Evolutionary conservation across 2,329 filamentous ascomycete species (phyloP).

Genomic region (Xylaria multiplex): DNA sequence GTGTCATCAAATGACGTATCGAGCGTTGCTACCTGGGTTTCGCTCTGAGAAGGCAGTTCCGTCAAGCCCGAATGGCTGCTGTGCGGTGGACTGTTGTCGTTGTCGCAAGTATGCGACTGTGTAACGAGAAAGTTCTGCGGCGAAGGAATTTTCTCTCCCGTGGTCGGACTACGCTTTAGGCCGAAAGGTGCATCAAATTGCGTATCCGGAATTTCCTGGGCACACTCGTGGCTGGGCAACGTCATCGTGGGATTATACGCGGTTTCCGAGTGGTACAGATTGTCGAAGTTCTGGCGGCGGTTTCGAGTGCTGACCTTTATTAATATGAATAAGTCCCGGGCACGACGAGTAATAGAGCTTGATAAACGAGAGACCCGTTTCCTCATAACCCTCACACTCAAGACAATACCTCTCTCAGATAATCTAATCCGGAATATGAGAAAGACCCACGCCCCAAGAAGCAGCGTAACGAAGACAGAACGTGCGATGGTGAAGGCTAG

Average conservation of each 20-base stretch:
- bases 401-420: background rate
- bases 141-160: background rate
- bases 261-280: background rate
- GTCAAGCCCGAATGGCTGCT: background rate
- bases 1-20: background rate
- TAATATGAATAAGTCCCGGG: background rate
- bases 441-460: background rate
- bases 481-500: background rate
- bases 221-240: background rate
- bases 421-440: background rate
- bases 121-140: background rate
- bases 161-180: background rate
- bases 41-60: background rate
- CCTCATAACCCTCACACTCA: background rate
- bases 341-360: background rate
- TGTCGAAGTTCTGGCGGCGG: background rate
- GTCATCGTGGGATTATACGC: background rate
- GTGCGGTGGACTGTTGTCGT: background rate
- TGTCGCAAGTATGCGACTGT: background rate
- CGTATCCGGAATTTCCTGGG: background rate
- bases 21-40: background rate
- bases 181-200: background rate
- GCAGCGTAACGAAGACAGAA: background rate
- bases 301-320: too few species aligned
- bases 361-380: background rate